Evolutionary conservation across 2,329 filamentous ascomycete species (phyloP), one percentile per base, ranked within the genome.

Genomic region (Lomentospora prolificans): DNA sequence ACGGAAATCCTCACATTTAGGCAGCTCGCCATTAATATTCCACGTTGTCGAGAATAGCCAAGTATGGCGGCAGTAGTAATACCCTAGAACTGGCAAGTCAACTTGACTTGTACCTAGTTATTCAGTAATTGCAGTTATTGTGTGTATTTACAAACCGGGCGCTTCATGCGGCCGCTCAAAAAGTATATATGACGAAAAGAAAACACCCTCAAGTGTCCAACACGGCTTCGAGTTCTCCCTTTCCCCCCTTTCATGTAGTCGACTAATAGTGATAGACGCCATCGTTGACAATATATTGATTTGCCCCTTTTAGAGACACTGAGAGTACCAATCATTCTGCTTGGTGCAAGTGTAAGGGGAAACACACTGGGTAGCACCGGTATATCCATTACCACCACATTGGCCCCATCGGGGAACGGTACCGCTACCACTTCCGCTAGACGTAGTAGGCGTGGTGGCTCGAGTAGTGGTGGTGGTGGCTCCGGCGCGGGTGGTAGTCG

Each of bases 361-460:
- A 3, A 55, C 60, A 57, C 75, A 78, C 66, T 72, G 75, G 2
- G 72, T 75, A n/a, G 71, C 59, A 22, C 74, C 75, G n/a, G 58
- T 63, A 66, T 66, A 77, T 53, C 65, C 68, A n/a, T 60, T 67
- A 17, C 75, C 75, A 57, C 75, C 75, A 39, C 75, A 77, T 57
- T 76, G 75, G 17, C 10, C 51, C 51, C 51, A 53, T 24, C 51
- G 14, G 3, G 19, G 4, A 9, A 25, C 51, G n/a, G 27, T 33
- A 12, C n/a, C 17, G 30, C 30, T 33, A 51, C 27, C 17, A 30
- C 25, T 19, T 33, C 30, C 30, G 30, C 7, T 7, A 12, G 7
- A 7, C 7, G 30, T 12, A 33, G 30, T 33, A 12, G 30, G 6
- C 19, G 4, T 12, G 6, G 41, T 19, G 7, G 33, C 19, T 5